Base-by-base conservation (phyloP, 208 protist genomes). In the Strigomonas culicis region DNA sequence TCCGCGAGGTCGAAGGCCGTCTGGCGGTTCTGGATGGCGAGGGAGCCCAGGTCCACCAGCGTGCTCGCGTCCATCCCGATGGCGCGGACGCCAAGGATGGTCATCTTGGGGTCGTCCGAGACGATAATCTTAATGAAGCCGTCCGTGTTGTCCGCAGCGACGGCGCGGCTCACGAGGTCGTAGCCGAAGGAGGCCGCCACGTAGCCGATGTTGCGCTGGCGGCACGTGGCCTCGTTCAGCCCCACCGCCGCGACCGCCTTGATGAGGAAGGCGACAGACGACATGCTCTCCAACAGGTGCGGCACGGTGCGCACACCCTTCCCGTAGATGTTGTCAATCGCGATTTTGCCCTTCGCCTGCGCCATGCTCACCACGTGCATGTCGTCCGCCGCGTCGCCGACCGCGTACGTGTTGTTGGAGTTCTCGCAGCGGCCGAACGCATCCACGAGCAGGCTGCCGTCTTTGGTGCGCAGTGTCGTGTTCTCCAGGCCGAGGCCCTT, bases 81-180 rank as follows among this genome's bases (percentile, higher is more conserved):
- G 0, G 78, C 79, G 27, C 82, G 84, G 30, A 94, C 74, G 10
- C 88, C 88, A 4, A 94, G 69, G 19, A 94, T 67, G 41, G 66
- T 75, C 60, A 66, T 68, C 63, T 71, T 53, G 15, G 57, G 44
- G 63, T 94, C 88, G 51, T 90, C 77, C 19, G 72, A 62, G 25
- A 88, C 80, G 66, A 94, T 69, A 52, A 94, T 86, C 69, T 94
- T 94, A 28, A 94, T 76, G 53, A 94, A 91, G 6, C 88, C 88
- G 24, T 76, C 59, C 49, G 78, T 87, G 69, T 78, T 75, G 52
- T 66, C 75, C 11, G 78, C 83, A 13, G 87, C 87, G 0, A 94
- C 77, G 47, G 82, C 64, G 19, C 88, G 81, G 66, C 84, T 91
- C 46, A 89, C 77, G 17, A 89, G 67, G 28, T 86, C 82, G 72